A percentile compares a stretch with the other conserved stretches of the same genome.
Evolutionary conservation across 352 stramenopile genomes (phyloP).

Genomic region (Pythium myriotylum): DNA sequence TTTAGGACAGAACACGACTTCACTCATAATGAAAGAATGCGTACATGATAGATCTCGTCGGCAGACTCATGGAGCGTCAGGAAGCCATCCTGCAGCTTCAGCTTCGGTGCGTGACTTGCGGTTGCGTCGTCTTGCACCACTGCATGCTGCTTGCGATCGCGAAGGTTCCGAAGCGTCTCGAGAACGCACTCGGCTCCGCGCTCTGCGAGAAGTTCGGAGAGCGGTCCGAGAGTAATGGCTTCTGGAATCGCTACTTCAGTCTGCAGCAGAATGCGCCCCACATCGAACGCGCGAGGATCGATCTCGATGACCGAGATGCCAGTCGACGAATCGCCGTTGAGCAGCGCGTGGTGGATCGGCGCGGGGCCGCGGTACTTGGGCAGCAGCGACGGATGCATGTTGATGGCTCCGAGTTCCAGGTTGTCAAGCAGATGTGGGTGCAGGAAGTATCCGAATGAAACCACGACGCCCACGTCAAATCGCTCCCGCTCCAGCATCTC

Average conservation of each 20-base stretch:
- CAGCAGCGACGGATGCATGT: conserved; percentile 88
- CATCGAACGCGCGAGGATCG: conserved; percentile 80
- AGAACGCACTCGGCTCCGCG: conserved; percentile 72
- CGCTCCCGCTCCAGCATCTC: conserved; percentile 41
- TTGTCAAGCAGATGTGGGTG: conserved; percentile 75
- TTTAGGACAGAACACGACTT: too few species aligned
- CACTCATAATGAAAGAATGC: conserved; percentile 9
- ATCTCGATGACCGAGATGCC: conserved; percentile 89
- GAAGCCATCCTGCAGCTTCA: conserved; percentile 59
- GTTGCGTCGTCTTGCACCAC: conserved; percentile 53
- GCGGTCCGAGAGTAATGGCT: conserved; percentile 41
- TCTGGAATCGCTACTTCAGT: conserved; percentile 46
- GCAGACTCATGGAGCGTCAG: conserved; percentile 56
- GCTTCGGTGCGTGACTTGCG: conserved; percentile 72
- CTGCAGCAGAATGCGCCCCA: conserved; percentile 76
- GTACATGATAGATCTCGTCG: conserved; percentile 59
- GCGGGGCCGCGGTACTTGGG: conserved; percentile 86
- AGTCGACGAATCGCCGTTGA: conserved; percentile 74
- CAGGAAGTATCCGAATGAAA: conserved; percentile 87
- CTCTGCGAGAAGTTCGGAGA: conserved; percentile 44
- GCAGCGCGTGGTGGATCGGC: conserved; percentile 84
- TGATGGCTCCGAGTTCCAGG: conserved; percentile 75
- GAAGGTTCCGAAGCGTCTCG: conserved; percentile 58
- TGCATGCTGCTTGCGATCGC: conserved; percentile 46
- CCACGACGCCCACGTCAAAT: conserved; percentile 86